Percentiles rank a stretch among this genome's conserved stretches.
phyloP scores from a whole-genome alignment of 352 stramenopile species.

The Elongisporangium undulatum region DNA sequence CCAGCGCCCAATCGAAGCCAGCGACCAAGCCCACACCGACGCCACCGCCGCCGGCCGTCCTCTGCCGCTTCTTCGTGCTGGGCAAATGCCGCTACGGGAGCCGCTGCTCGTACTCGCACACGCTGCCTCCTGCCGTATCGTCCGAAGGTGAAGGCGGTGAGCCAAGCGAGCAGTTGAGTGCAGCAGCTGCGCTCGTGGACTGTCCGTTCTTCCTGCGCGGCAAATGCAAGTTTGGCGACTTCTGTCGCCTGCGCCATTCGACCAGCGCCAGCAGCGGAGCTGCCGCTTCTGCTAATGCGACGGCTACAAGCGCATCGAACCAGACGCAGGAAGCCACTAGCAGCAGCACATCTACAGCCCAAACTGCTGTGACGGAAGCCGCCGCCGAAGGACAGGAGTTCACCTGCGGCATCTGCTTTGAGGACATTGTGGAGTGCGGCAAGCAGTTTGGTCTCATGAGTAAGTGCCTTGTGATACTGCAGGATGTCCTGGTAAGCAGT shows the following conservation, averaged over 20 bases:
- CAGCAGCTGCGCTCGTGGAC: constrained; percentile 57
- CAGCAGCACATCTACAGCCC: not conserved
- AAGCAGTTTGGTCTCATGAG: constrained; percentile 79
- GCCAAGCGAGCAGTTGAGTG: constrained; percentile 13
- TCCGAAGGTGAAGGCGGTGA: constrained; percentile 23
- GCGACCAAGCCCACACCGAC: not conserved
- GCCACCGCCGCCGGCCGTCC: constrained; percentile 18
- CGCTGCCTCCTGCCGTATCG: constrained; percentile 21
- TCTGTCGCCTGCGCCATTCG: constrained; percentile 55
- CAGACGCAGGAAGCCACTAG: not conserved
- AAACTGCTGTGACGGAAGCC: not conserved
- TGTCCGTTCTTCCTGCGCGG: constrained; percentile 72
- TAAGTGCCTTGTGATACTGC: constrained; percentile 20
- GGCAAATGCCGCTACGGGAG: constrained; percentile 71
- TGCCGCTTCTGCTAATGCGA: constrained; percentile 1
- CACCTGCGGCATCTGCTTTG: constrained; percentile 80
- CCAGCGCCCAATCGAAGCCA: not conserved
- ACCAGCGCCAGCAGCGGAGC: constrained; percentile 1
- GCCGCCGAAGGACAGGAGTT: constrained; percentile 29
- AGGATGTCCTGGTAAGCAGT: not conserved
- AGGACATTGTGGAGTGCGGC: constrained; percentile 69
- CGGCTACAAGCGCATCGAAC: not conserved
- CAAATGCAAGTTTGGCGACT: constrained; percentile 72
- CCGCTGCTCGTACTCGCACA: constrained; percentile 71
- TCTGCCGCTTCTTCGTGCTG: constrained; percentile 78